phyloP scores from a whole-genome alignment of 2,329 filamentous ascomycete species.

The Aspergillus alliaceus region DNA sequence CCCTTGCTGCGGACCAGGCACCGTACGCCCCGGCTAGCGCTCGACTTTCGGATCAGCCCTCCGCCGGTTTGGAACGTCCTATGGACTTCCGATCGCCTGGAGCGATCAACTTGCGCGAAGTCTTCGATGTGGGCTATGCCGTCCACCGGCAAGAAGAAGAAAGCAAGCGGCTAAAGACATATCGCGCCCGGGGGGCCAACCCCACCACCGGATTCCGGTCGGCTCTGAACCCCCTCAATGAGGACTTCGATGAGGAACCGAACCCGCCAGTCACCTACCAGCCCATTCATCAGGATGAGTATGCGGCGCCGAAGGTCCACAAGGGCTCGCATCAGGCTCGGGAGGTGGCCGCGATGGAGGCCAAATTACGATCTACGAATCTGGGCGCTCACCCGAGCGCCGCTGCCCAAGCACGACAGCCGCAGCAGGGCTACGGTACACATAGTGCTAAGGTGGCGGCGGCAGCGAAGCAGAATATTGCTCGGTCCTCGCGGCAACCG shows the following conservation, averaged over 20 bases:
- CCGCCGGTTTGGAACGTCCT: slow-evolving; percentile 59
- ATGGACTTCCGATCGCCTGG: slow-evolving; percentile 95
- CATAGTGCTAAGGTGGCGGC: slow-evolving; percentile 82
- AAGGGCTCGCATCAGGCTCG: slow-evolving; percentile 57
- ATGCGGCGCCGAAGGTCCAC: slow-evolving; percentile 64
- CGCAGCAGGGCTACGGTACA: slow-evolving; percentile 73
- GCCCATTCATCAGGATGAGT: slow-evolving; percentile 14
- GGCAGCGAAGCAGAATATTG: slow-evolving; percentile 78
- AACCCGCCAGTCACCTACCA: slow-evolving; percentile 24
- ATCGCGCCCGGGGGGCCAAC: slow-evolving; percentile 62
- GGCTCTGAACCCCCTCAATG: slow-evolving; percentile 64
- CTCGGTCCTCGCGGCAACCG: slow-evolving; percentile 70
- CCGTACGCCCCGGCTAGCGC: slow-evolving; percentile 50
- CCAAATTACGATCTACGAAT: slow-evolving; percentile 81
- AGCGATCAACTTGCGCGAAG: slow-evolving; percentile 90
- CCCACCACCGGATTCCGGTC: slow-evolving; percentile 59
- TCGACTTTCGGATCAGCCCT: slow-evolving; percentile 59
- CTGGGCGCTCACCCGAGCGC: slow-evolving; percentile 56
- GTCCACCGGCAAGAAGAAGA: slow-evolving; percentile 97
- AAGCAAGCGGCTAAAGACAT: slow-evolving; percentile 83
- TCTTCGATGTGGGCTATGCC: slow-evolving; percentile 97
- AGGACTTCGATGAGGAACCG: slow-evolving; percentile 64
- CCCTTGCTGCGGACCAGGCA: slow-evolving; percentile 39
- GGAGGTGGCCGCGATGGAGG: slow-evolving; percentile 74
- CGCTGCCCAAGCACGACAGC: slow-evolving; percentile 58